phyloP scores from a whole-genome alignment of 257 asterid species.

The Rubia yunnanensis region DNA sequence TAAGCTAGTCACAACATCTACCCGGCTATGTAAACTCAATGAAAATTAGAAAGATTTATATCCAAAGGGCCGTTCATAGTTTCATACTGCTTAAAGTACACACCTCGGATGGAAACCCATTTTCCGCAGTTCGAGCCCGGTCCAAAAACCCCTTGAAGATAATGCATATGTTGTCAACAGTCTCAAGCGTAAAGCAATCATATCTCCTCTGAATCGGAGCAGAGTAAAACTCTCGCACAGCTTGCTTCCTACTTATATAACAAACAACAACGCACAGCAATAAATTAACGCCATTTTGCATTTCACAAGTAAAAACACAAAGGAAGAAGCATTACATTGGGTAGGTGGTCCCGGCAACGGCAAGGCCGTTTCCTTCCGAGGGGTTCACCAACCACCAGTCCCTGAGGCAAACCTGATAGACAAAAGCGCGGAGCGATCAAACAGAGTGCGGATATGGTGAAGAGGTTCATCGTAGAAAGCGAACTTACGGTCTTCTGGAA shows the following conservation, averaged over 20 bases:
- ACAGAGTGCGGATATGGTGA: background rate
- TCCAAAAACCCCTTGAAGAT: slow-evolving; percentile 48
- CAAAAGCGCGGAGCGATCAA: background rate
- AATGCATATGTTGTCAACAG: slow-evolving; percentile 55
- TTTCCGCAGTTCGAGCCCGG: slow-evolving; percentile 44
- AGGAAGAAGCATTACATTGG: slow-evolving; percentile 29
- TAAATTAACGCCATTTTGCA: background rate
- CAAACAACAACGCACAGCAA: background rate
- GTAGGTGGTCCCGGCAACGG: slow-evolving; percentile 45
- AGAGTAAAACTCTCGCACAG: slow-evolving; percentile 53
- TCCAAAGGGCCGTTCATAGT: background rate
- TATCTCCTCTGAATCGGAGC: slow-evolving; percentile 57
- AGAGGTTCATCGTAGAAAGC: background rate
- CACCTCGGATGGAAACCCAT: slow-evolving; percentile 68
- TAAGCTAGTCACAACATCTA: background rate
- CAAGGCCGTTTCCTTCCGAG: slow-evolving; percentile 38
- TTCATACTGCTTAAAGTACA: background rate
- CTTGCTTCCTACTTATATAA: slow-evolving; percentile 34
- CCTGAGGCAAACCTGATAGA: slow-evolving; percentile 39
- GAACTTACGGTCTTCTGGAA: slow-evolving; percentile 41
- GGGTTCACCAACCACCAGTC: slow-evolving; percentile 77
- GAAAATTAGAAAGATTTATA: background rate
- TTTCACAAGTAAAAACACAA: background rate
- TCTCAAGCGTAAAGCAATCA: slow-evolving; percentile 51
- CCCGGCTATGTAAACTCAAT: background rate